A percentile compares a stretch with the other conserved stretches of the same genome.
These are phyloP conservation scores for Aphanomyces invadans DNA, from an alignment of 352 stramenopile genomes.

Conservation along the genomic window DNA sequence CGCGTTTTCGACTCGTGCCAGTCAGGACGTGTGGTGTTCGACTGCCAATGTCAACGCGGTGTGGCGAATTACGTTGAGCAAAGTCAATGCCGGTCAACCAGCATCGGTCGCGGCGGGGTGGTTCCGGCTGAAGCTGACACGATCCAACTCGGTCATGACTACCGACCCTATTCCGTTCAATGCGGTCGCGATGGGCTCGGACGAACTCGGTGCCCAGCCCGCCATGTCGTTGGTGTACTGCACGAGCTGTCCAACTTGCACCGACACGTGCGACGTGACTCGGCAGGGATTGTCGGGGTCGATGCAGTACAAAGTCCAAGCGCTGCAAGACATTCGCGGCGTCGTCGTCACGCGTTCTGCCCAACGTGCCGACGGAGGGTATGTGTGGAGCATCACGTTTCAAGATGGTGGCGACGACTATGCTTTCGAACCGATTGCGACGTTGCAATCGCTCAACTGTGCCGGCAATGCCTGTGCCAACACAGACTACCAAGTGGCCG, in stretches of 20 bases:
- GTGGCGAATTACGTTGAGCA: conserved; percentile 43
- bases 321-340: conserved; percentile 39
- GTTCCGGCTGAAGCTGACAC: conserved; percentile 49
- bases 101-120: conserved; percentile 41
- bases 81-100: conserved; percentile 25
- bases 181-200: conserved; percentile 69
- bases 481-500: conserved; percentile 38
- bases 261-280: conserved; percentile 30
- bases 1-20: conserved; percentile 50
- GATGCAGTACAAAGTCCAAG: conserved; percentile 60
- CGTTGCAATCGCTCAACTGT: conserved; percentile 28
- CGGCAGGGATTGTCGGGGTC: conserved; percentile 51
- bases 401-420: conserved; percentile 80
- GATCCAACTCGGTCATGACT: conserved; percentile 35
- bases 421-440: conserved; percentile 32
- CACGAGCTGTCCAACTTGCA: conserved; percentile 39
- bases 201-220: conserved; percentile 60
- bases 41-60: conserved; percentile 42
- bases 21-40: conserved; percentile 63
- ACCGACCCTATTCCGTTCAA: conserved; percentile 90
- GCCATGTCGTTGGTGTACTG: conserved; percentile 54
- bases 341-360: conserved; percentile 61
- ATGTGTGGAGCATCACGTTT: conserved; percentile 88
- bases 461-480: conserved; percentile 25
- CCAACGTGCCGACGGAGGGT: conserved; percentile 32